Evolutionary conservation across 352 stramenopile genomes (phyloP), one percentile per base, ranked within the genome.

Genomic region (Phytophthora idaei): DNA sequence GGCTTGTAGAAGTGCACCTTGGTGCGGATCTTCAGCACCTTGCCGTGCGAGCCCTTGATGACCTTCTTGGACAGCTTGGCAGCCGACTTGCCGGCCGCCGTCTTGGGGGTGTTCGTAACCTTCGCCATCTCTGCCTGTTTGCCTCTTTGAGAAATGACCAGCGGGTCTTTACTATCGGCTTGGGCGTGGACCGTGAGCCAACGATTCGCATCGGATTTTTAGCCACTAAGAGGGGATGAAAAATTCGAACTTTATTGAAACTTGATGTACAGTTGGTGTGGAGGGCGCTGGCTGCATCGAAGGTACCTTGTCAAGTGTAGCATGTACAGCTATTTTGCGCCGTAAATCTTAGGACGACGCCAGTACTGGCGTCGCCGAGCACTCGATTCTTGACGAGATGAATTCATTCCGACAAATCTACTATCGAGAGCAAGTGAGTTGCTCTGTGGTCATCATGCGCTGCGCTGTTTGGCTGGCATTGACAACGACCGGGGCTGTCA

Each of bases 1-100:
- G 98, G 97, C 82, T 97, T 96, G 97, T 99, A 99, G 90, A 99
- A 99, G 91, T 99, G 97, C 78, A 98, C 94, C 84, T 99, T 99
- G 73, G 91, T 99, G 93, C 98, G 97, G 80, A 99, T 97, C 79
- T 98, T 97, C 41, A 98, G 97, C 77, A 95, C 97, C 90, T 99
- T 99, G 78, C 98, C 98, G 72, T 97, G 90, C 59, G 90, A 94
- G 79, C 96, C 96, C 89, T 99, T 99, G 64, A 97, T 95, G 58
- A 98, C 81, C 81, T 97, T 97, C 78, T 97, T 98, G 63, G 91
- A 91, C 58, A 98, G 84, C 64, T 95, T 90, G 70, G 90, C 82
- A 83, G 97, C 97, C 81, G 96, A 97, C 80, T 96, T 95, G 89
- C 85, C 85, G 71, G 85, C 90, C 65, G 81, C 65, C 55, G 81